Conservation (phyloP, 345 rosid species). For the Syzygium aqueum region DNA sequence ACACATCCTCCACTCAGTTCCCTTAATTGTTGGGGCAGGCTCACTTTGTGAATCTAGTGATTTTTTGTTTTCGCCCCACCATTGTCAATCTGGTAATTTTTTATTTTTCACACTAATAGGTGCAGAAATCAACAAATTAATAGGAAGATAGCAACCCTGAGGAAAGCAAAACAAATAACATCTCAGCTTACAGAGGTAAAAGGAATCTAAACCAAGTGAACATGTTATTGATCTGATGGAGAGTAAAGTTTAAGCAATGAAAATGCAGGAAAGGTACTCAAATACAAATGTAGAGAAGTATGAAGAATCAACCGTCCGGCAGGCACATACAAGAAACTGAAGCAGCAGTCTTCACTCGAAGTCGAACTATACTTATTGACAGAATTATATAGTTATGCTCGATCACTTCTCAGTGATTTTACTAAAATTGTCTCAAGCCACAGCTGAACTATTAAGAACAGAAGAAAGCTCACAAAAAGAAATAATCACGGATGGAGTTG, state of each 20-base stretch:
- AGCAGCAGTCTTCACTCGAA: neutral
- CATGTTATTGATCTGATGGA: neutral
- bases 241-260: neutral
- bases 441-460: neutral
- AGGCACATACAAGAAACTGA: neutral
- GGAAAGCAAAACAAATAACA: neutral
- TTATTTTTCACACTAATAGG: neutral
- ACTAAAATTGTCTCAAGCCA: neutral
- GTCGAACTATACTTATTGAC: neutral
- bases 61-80: neutral
- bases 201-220: neutral
- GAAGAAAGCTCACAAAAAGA: neutral
- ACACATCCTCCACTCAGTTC: neutral
- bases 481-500: neutral
- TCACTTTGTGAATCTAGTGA: neutral
- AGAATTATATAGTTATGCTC: neutral
- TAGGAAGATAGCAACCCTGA: neutral
- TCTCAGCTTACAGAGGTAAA: neutral
- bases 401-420: neutral
- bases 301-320: neutral
- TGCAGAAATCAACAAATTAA: neutral
- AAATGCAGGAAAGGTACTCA: neutral
- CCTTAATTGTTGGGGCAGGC: neutral
- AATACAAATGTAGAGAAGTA: neutral
- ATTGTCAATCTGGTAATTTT: neutral